These are phyloP conservation scores for Pichia kluyveri DNA, from an alignment of 805 yeast genomes.

Conservation along the genomic window DNA sequence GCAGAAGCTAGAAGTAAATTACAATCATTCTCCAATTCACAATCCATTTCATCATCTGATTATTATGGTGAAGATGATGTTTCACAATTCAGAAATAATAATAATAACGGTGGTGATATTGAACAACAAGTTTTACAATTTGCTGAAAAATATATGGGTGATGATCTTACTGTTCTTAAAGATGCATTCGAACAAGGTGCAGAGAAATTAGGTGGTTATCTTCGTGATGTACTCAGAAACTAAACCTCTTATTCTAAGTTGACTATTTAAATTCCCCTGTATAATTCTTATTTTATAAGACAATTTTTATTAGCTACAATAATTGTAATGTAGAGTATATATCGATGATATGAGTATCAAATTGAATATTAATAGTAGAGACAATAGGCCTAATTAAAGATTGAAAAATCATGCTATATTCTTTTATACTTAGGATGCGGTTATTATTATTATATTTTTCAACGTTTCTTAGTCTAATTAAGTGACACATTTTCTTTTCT, in stretches of 20 bases:
- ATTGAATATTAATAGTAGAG: no score
- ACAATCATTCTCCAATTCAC: conserved; percentile 76
- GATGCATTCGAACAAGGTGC: conserved; percentile 95
- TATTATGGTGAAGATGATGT: conserved; percentile 77
- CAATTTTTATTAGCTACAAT: no score
- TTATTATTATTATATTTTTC: no score
- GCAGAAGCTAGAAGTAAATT: conserved; percentile 77
- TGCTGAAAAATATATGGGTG: conserved; percentile 63
- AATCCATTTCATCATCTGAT: conserved; percentile 82
- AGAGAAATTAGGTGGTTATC: conserved; percentile 70
- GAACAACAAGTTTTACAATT: conserved; percentile 47
- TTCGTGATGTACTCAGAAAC: conserved; percentile 73
- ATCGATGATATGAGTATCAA: no score
- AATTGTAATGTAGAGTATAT: no score
- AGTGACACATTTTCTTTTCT: not conserved
- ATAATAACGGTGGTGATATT: conserved; percentile 32
- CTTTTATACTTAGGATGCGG: no score
- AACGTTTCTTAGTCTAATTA: no score
- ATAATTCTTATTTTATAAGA: no score
- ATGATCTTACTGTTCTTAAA: conserved; percentile 80
- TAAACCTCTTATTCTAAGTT: not conserved
- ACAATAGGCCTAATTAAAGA: no score
- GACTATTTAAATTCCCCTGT: no score
- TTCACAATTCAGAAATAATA: conserved; percentile 14
- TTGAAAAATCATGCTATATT: no score